Evolutionary conservation across 805 yeast species (phyloP), one percentile per base, ranked within the genome.

Genomic region (Hanseniaspora clermontiae): DNA sequence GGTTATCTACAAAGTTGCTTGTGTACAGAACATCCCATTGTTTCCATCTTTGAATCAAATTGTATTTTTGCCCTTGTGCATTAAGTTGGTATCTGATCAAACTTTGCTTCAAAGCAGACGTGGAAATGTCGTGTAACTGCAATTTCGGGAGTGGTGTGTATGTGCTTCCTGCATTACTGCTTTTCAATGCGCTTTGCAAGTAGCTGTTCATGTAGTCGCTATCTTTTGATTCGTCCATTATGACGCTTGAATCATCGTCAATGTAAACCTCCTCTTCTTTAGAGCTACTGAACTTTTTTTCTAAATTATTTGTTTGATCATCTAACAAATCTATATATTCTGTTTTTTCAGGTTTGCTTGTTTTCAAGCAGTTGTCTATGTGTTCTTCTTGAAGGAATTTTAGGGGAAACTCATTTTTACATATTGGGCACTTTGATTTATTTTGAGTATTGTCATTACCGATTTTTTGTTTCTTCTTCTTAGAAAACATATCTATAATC

Each of bases 21-120:
- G 90, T 90, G 81, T 83, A 84, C 11, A 88, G 64, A 36, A 82
- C 79, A 57, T 84, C 80, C 71, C 81, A 90, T 61, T 89, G 91
- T 59, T 80, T 82, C 64, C 85, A 85, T 43, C 97, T 70, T 19
- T 77, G 69, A 59, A 86, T 90, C 61, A 89, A 63, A 60, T 79
- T 82, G 15, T 69, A 69, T 59, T 87, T 73, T 1, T 83, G 68
- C 0, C 97, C 97, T 10, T 65, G 67, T 0, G 80, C 73, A 0
- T 89, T 77, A 7, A 90, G 66, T 14, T 79, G 78, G 24, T 79
- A 65, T 8, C 76, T 73, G 1, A 72, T 52, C 15, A 90, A 70
- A 64, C 81, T 81, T 48, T 78, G 80, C 61, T 81, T 81, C 12
- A 89, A 69, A 61, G 81, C 81, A 2, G 80, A 57, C 63, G 59